A percentile compares a stretch with the other conserved stretches of the same genome.
phyloP scores from a whole-genome alignment of 1,139 yeast species.

The Debaryomycetaceae sp. region DNA sequence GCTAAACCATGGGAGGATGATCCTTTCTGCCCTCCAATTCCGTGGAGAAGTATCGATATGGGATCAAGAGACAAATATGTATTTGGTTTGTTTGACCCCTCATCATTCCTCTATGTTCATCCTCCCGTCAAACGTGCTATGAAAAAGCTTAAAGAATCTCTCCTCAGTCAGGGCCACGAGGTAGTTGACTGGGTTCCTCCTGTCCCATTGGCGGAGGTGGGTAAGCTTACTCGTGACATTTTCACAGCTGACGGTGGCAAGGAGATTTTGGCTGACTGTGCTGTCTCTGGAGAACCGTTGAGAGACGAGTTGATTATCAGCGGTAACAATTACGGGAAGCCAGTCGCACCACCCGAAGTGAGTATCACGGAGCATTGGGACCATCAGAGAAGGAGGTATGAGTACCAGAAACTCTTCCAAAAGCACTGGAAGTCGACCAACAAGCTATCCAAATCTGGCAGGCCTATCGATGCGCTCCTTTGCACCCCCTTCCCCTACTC shows the following conservation, averaged over 20 bases:
- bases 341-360: not conserved
- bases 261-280: slow-evolving; percentile 11
- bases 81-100: slow-evolving; percentile 1
- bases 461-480: slow-evolving; percentile 31
- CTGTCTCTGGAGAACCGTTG: slow-evolving; percentile 14
- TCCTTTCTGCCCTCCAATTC: slow-evolving; percentile 14
- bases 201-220: slow-evolving; percentile 4
- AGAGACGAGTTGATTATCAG: not conserved
- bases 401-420: slow-evolving; percentile 19
- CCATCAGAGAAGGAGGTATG: not conserved
- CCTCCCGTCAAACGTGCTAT: slow-evolving; percentile 18
- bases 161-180: slow-evolving; percentile 13
- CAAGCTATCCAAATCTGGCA: slow-evolving; percentile 18
- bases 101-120: slow-evolving; percentile 3
- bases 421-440: slow-evolving; percentile 25
- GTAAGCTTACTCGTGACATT: slow-evolving; percentile 5
- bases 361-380: not conserved
- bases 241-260: slow-evolving; percentile 13
- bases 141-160: slow-evolving; percentile 5
- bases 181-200: slow-evolving; percentile 13
- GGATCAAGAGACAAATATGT: not conserved
- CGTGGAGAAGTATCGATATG: slow-evolving; percentile 7
- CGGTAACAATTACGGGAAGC: not conserved
- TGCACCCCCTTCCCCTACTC: slow-evolving; percentile 26
- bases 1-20: slow-evolving; percentile 16